These are phyloP conservation scores for Chalaropsis ovoidea DNA, from an alignment of 2,329 filamentous ascomycete genomes.

Conservation along the genomic window DNA sequence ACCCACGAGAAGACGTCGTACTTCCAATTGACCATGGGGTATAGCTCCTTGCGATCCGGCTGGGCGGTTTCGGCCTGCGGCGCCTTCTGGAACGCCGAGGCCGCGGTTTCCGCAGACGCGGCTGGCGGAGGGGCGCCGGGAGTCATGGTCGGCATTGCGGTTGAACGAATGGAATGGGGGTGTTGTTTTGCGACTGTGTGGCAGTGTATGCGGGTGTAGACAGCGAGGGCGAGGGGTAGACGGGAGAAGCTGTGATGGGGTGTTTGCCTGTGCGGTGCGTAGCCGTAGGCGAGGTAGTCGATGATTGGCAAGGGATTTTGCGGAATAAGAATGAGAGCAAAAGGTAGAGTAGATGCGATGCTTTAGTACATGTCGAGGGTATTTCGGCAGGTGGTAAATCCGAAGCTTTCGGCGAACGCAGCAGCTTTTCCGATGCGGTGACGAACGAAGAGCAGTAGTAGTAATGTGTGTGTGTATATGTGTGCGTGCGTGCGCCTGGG, in stretches of 20 bases:
- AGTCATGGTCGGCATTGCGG: neutral
- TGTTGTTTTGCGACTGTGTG: neutral
- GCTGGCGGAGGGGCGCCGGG: neutral
- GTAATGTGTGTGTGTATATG: too few relatives aligned
- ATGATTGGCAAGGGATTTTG: neutral
- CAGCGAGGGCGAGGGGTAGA: neutral
- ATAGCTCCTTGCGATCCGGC: conserved; percentile 42
- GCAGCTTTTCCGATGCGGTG: neutral
- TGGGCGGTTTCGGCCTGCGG: neutral
- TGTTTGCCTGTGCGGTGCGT: too few relatives aligned
- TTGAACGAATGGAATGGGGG: neutral
- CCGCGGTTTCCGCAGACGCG: neutral
- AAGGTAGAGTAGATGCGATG: neutral
- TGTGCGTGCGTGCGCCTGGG: neutral
- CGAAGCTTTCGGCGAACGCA: neutral
- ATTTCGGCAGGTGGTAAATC: neutral
- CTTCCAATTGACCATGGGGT: conserved; percentile 61
- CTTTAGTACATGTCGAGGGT: neutral
- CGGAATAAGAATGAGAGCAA: neutral
- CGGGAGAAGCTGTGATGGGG: too few relatives aligned
- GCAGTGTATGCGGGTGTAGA: neutral
- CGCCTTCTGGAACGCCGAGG: neutral
- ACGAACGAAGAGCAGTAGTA: too few relatives aligned
- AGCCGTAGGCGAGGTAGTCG: too few relatives aligned
- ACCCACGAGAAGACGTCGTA: conserved; percentile 70